Conservation (phyloP, 768 basidiomycete genomes). For the Leccinum incarnatum region DNA sequence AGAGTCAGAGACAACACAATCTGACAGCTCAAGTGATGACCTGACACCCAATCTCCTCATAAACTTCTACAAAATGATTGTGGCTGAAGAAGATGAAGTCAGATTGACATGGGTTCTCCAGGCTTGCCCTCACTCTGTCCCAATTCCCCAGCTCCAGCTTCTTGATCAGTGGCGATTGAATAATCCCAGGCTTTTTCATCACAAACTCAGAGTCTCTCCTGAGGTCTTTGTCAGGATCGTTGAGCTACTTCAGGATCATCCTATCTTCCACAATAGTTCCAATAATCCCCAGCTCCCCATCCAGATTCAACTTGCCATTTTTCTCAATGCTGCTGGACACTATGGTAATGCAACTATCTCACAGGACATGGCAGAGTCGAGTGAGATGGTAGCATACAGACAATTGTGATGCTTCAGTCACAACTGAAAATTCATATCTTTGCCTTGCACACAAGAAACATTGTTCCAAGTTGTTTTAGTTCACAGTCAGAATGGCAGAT, state of each 20-base stretch:
- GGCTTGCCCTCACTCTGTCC: not conserved
- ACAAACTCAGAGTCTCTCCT: too few relatives aligned
- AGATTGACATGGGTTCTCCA: not conserved
- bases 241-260: too few relatives aligned
- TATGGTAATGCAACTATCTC: slow-evolving; percentile 9
- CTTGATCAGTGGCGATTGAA: too few relatives aligned
- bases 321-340: slow-evolving; percentile 23
- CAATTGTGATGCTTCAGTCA: too few relatives aligned
- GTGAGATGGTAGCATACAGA: too few relatives aligned
- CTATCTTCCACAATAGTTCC: not conserved
- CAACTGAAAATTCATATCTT: too few relatives aligned
- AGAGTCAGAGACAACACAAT: not conserved
- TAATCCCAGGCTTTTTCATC: too few relatives aligned
- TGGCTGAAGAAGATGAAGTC: not conserved
- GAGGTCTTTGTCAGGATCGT: too few relatives aligned
- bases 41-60: not conserved
- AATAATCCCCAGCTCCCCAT: slow-evolving; percentile 24
- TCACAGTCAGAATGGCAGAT: too few relatives aligned
- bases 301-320: slow-evolving; percentile 31
- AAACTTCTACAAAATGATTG: not conserved
- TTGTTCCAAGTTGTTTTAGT: too few relatives aligned
- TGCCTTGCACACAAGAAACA: too few relatives aligned
- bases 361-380: slow-evolving; percentile 16
- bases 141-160: not conserved
- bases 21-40: not conserved